Base-by-base conservation (phyloP, 164 flowering plant species). In the Vitis labrusca region DNA sequence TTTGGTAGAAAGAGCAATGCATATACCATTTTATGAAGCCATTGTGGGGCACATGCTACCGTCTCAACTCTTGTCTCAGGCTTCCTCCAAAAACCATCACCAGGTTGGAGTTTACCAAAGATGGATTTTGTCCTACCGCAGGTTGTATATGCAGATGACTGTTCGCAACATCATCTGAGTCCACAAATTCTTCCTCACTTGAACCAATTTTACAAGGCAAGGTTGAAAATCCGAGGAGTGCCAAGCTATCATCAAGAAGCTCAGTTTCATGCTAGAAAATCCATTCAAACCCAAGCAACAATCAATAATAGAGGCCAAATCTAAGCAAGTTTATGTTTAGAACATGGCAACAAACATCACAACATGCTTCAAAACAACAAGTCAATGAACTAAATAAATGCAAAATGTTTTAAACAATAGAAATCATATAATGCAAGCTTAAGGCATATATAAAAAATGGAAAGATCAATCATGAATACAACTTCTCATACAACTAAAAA, bases 201-300 rank as follows among this genome's bases (percentile, higher is more conserved):
- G 93, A 89, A 60, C 77, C 94, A 71, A 82, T 81, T 79, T 82
- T 92, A 76, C 77, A 71, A 63, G 92, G 71, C 29, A 79, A 72
- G 17, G 89, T 65, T 16, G 80, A 78, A 64, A 85, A 84, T 71
- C 91, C 90, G 56, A 86, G 86, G 50, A 91, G 76, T n/a, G 85
- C 92, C 74, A 88, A 76, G 73, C 92, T 92, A 75, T 96, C 98
- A 74, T 93, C 97, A 54, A 93, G 69, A 53, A 96, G 87, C 78
- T 89, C 94, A 64, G 89, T 77, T 81, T 93, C 97, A 77, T 89
- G 72, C 92, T 88, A 82, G 64, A 77, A 71, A 71, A 50, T 8
- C 50, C 30, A 53, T 4, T 10, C 14, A n/a, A 64, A 66, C 9
- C 5, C 51, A 47, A 3, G 16, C 56, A 69, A 0, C 1, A 69